Conservation (phyloP, 176 grass and related monocot species). For the Puccinellia tenuiflora region DNA sequence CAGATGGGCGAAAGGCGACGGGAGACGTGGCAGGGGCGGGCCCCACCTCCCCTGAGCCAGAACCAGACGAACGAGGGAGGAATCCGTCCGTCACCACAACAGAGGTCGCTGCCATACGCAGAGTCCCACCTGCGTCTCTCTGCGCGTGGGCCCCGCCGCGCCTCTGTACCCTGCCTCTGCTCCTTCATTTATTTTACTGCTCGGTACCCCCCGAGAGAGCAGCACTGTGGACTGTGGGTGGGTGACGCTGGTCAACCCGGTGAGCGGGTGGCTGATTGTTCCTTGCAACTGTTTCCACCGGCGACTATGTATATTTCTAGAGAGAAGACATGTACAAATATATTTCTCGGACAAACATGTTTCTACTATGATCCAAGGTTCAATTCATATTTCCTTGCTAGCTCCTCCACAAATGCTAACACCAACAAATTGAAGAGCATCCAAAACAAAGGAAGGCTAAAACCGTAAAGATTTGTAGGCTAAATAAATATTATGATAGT, state of each 20-base stretch:
- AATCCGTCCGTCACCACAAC: neutral
- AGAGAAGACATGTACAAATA: too few species aligned
- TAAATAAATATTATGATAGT: too few species aligned
- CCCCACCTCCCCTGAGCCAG: too few species aligned
- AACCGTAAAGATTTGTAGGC: too few species aligned
- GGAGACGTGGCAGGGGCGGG: neutral
- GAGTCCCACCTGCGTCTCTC: neutral
- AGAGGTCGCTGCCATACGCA: neutral
- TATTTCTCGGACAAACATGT: too few species aligned
- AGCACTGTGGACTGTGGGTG: neutral
- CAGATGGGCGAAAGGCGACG: neutral
- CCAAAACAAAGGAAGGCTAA: too few species aligned
- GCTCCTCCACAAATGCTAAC: too few species aligned
- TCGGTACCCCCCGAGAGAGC: neutral
- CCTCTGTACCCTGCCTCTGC: neutral
- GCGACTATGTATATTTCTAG: too few species aligned
- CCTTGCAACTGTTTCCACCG: neutral
- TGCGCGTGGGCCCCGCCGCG: neutral
- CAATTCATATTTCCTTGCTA: too few species aligned
- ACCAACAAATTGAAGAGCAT: too few species aligned
- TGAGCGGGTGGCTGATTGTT: conserved; percentile 1
- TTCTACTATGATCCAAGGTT: too few species aligned
- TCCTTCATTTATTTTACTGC: conserved; percentile 25
- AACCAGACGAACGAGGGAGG: neutral
- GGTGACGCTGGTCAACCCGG: neutral